phyloP scores from a whole-genome alignment of 176 grass and related monocot species.

The Panicum miliaceum region DNA sequence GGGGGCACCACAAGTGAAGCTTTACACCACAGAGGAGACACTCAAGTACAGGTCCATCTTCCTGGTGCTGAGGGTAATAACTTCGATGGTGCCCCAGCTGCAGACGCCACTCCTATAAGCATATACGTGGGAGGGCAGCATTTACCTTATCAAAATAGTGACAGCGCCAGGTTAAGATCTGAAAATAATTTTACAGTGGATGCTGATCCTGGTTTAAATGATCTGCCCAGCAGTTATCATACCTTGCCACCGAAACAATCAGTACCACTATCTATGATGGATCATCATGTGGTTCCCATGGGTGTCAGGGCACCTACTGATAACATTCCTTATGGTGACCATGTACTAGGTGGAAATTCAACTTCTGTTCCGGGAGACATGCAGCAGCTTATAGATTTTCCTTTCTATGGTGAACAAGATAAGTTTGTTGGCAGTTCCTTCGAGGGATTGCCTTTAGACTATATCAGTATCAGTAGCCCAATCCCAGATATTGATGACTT shows the following conservation, averaged over 20 bases:
- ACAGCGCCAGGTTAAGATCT: constrained; percentile 42
- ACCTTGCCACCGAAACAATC: constrained; percentile 52
- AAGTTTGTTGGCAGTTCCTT: constrained; percentile 90
- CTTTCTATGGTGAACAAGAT: constrained; percentile 75
- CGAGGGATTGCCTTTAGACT: constrained; percentile 79
- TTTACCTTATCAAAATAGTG: constrained; percentile 50
- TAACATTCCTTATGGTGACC: constrained; percentile 62
- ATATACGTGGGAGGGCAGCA: constrained; percentile 46
- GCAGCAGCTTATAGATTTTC: constrained; percentile 67
- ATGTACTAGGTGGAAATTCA: constrained; percentile 50
- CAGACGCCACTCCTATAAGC: constrained; percentile 55
- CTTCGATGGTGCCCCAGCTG: constrained; percentile 33
- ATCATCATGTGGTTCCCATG: constrained; percentile 55
- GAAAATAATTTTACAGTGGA: constrained; percentile 47
- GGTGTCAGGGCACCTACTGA: constrained; percentile 54
- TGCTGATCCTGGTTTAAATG: constrained; percentile 54
- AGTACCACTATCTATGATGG: constrained; percentile 41
- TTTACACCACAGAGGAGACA: constrained; percentile 46
- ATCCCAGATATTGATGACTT: constrained; percentile 86
- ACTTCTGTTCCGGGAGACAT: constrained; percentile 61
- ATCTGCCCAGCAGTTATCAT: constrained; percentile 42
- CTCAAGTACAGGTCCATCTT: constrained; percentile 52
- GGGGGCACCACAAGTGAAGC: constrained; percentile 25
- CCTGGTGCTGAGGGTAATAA: constrained; percentile 44
- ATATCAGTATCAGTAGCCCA: constrained; percentile 80